Evolutionary conservation across 1,139 yeast species (phyloP), one percentile per base, ranked within the genome.

Genomic region (Blastobotrys malaysiensis): DNA sequence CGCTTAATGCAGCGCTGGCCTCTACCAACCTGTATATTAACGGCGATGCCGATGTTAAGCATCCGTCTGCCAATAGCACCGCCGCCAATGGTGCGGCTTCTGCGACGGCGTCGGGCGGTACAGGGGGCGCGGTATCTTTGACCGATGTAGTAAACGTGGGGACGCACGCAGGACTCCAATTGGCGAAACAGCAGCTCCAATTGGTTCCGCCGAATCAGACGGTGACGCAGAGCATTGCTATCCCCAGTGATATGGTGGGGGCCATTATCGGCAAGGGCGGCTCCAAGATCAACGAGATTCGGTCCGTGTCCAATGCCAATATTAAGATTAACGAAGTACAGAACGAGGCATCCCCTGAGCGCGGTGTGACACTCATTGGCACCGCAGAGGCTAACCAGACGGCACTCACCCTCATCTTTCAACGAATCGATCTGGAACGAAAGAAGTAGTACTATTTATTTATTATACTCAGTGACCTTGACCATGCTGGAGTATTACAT

Each of bases 181-280:
- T 57, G 48, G 65, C 65, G 9, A 58, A 53, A 47, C 56, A 56
- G 52, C 60, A 60, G 52, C 63, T 61, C 7, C 61, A 58, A 31
- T 55, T 59, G 27, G 61, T 59, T 5, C 57, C 58, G 1, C 69
- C 66, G 2, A 72, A 69, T 11, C 59, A 57, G 45, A 54, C 47
- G 43, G 44, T 63, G 43, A 56, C 61, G 5, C 63, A 73, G 53
- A 68, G 69, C n/a, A 73, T 83, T 19, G 72, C 76, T 20, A 84
- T 88, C 67, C 89, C 95, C 45, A 83, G 83, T 65, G 88, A 83
- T 53, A 81, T 82, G 69, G 93, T 88, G 50, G 96, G 96, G 31
- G 89, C 95, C 31, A 76, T 88, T 54, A 86, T 88, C 62, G 96
- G 96, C 58, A 86, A 84, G 64, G 82, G 82, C 61, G 96, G 96